Base-by-base conservation (phyloP, 2,329 filamentous ascomycete species). In the Pseudogymnoascus sp. region DNA sequence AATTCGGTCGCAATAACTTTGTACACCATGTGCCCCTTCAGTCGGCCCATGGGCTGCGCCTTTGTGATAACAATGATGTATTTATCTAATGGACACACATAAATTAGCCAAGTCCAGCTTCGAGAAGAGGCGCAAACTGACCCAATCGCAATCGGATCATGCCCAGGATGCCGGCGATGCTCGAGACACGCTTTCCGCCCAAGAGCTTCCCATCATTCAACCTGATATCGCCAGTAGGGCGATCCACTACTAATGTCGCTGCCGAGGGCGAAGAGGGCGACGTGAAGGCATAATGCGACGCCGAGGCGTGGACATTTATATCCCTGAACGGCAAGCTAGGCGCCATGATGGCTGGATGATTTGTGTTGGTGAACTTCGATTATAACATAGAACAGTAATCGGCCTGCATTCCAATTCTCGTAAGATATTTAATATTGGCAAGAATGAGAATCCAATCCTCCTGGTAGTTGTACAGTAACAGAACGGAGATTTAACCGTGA, bases 41-140 rank as follows among this genome's bases (percentile, higher is more conserved):
- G 84, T 63, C 93, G 86, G 65, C 93, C 95, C 76, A 98, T 87
- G 38, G 92, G 89, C 73, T 93, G 87, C 63, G 92, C 90, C 78
- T 99, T 98, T 70, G 90, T 97, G 75, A 99, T 96, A 72, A 96
- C 84, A 73, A 99, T 90, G 72, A 96, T 89, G 82, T 99, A 99
- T 77, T 96, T 98, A 82, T 99, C 85, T 85, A 70, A 24, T 19
- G 61, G 14, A 11, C 14, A 28, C 2, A 31, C 24, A 53, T 31
- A n/a, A 16, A 28, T 53, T 53, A 53, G 43, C 43, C 24, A 53
- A 2, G 43, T 16, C 14, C 43, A 28, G 24, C 12, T 24, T 63
- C 22, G 61, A 16, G 14, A 31, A 22, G 62, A 56, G 46, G 66
- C 46, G 70, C 66, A 37, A 35, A 75, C 77, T 71, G 83, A 96